Percentiles rank a stretch among this genome's conserved stretches.
These are phyloP conservation scores for Debaryomyces castellii DNA, from an alignment of 805 yeast genomes.

Conservation along the genomic window DNA sequence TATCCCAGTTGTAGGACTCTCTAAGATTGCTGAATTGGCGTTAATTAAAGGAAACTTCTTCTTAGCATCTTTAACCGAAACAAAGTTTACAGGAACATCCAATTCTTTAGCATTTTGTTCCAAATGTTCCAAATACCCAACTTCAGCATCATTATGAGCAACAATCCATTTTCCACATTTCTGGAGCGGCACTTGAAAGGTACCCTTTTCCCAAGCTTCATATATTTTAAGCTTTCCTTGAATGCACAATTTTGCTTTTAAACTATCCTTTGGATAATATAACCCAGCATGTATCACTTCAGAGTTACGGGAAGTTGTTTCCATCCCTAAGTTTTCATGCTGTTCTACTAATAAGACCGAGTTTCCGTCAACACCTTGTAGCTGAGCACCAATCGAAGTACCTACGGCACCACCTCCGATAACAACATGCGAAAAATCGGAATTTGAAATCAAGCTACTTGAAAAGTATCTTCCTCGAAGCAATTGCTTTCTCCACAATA, in stretches of 20 bases:
- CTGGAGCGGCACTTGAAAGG: slow-evolving; percentile 47
- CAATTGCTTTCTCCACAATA: background rate
- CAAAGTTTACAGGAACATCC: slow-evolving; percentile 57
- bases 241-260: slow-evolving; percentile 71
- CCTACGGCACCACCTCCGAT: slow-evolving; percentile 89
- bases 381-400: slow-evolving; percentile 72
- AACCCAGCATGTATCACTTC: slow-evolving; percentile 93
- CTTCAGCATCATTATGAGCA: slow-evolving; percentile 71
- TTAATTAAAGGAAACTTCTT: slow-evolving; percentile 62
- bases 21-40: slow-evolving; percentile 61
- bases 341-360: slow-evolving; percentile 69
- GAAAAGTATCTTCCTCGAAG: background rate
- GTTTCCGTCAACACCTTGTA: slow-evolving; percentile 44
- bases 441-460: background rate
- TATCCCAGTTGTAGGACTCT: slow-evolving; percentile 84
- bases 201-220: slow-evolving; percentile 37
- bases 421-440: slow-evolving; percentile 67
- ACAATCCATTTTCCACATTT: slow-evolving; percentile 85
- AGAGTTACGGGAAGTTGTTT: slow-evolving; percentile 85
- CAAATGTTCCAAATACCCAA: slow-evolving; percentile 55
- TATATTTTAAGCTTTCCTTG: slow-evolving; percentile 73
- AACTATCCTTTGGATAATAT: slow-evolving; percentile 68
- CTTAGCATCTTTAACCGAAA: slow-evolving; percentile 46
- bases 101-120: slow-evolving; percentile 48
- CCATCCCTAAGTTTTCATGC: slow-evolving; percentile 64